A percentile compares a stretch with the other conserved stretches of the same genome.
Conservation (phyloP, 148 eudicot genomes). For the Rhododendron simsii region DNA sequence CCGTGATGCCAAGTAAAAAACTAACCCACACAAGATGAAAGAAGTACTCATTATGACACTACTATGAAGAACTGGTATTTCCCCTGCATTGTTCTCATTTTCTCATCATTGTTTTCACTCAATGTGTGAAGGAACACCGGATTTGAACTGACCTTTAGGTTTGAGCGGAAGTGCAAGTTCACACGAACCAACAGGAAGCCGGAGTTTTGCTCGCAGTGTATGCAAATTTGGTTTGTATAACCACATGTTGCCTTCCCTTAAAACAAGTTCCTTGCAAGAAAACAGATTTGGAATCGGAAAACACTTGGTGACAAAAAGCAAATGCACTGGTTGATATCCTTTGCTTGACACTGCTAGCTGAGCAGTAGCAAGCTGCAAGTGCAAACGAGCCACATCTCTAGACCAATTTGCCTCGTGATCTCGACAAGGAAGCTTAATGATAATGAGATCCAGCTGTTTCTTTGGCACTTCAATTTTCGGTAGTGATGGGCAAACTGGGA, state of each 20-base stretch:
- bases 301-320: conserved; percentile 57
- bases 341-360: conserved; percentile 43
- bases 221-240: conserved; percentile 56
- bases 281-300: conserved; percentile 74
- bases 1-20: too few relatives aligned
- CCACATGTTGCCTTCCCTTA: conserved; percentile 55
- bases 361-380: conserved; percentile 69
- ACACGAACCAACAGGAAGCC: conserved; percentile 84
- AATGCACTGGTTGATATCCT: conserved; percentile 45
- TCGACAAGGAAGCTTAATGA: conserved; percentile 65
- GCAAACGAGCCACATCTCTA: conserved; percentile 69
- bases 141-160: conserved; percentile 34
- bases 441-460: conserved; percentile 49
- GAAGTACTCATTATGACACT: neutral
- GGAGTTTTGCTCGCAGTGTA: conserved; percentile 47
- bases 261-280: conserved; percentile 62
- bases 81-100: neutral
- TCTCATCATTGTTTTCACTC: neutral
- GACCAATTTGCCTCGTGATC: conserved; percentile 55
- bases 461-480: conserved; percentile 52
- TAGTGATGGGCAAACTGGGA: conserved; percentile 56
- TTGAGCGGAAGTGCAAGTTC: conserved; percentile 72
- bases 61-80: neutral
- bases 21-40: too few relatives aligned
- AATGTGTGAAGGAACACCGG: neutral